Conservation (phyloP, 306 rosid genomes). For the Inga leiocalycina region DNA sequence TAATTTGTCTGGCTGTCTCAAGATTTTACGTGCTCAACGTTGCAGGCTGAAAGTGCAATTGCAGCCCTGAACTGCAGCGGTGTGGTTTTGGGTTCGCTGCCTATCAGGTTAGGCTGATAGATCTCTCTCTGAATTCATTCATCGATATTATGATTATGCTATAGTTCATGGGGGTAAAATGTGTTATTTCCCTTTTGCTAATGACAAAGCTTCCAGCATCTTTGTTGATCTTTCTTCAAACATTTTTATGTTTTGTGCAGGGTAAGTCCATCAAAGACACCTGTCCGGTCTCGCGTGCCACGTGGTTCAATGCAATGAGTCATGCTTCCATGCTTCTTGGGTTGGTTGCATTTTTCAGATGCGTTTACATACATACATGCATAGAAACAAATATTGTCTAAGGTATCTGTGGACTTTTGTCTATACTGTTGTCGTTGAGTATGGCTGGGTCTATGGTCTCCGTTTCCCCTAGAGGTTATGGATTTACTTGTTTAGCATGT, state of each 20-base stretch:
- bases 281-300: conserved; percentile 72
- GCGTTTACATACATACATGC: conserved; percentile 42
- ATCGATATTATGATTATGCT: too few species aligned
- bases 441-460: conserved; percentile 45
- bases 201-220: neutral
- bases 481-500: conserved; percentile 54
- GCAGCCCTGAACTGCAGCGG: conserved; percentile 98
- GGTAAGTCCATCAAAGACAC: conserved; percentile 94
- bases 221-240: neutral
- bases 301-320: conserved; percentile 56
- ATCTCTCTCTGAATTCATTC: conserved; percentile 1
- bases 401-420: conserved; percentile 57
- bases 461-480: conserved; percentile 33
- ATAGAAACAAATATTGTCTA: conserved; percentile 54
- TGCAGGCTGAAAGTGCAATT: conserved; percentile 98
- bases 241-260: conserved; percentile 47
- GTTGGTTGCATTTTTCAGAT: conserved; percentile 54
- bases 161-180: neutral
- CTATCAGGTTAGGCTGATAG: conserved; percentile 77
- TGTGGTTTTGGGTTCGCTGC: conserved; percentile 88
- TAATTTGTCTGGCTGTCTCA: conserved; percentile 4
- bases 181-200: neutral
- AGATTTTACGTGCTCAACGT: conserved; percentile 28
- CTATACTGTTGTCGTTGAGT: conserved; percentile 45
- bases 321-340: conserved; percentile 38